These are phyloP conservation scores for Dictyostelium capitatum DNA, from an alignment of 78 protist genomes.

Conservation along the genomic window DNA sequence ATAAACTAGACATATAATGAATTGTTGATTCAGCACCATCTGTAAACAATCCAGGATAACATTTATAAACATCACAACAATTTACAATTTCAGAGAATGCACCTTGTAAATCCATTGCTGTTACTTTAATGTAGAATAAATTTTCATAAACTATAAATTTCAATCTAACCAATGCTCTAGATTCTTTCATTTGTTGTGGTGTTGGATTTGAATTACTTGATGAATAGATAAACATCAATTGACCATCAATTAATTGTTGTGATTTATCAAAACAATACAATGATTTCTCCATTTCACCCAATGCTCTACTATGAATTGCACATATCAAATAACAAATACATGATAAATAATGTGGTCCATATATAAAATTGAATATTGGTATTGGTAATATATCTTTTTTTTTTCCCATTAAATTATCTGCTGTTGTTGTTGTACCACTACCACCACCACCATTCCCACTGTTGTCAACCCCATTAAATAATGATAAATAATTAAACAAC, in stretches of 20 bases:
- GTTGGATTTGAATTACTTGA: slow-evolving; percentile 11
- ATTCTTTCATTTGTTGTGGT: slow-evolving; percentile 42
- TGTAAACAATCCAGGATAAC: slow-evolving; percentile 34
- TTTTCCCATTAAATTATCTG: too few species aligned
- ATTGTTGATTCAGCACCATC: slow-evolving; percentile 45
- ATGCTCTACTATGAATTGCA: slow-evolving; percentile 17
- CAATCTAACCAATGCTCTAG: slow-evolving; percentile 27
- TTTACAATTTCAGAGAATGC: slow-evolving; percentile 20
- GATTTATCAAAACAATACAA: slow-evolving; percentile 19
- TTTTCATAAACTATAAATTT: slow-evolving; percentile 61
- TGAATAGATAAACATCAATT: neutral
- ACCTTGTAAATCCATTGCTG: slow-evolving; percentile 6
- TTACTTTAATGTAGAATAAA: slow-evolving; percentile 20
- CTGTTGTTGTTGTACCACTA: neutral
- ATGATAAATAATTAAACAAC: slow-evolving; percentile 14
- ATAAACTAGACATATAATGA: slow-evolving; percentile 35
- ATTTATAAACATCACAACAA: slow-evolving; percentile 3
- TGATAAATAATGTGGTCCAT: slow-evolving; percentile 23
- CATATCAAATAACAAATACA: slow-evolving; percentile 33
- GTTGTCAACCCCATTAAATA: neutral
- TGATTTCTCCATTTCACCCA: slow-evolving; percentile 21
- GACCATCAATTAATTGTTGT: slow-evolving; percentile 27
- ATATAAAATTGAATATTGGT: slow-evolving; percentile 30
- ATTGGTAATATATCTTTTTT: slow-evolving; percentile 3
- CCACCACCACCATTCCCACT: too few species aligned